These are phyloP conservation scores for Quercus variabilis DNA, from an alignment of 306 rosid genomes.

Conservation along the genomic window DNA sequence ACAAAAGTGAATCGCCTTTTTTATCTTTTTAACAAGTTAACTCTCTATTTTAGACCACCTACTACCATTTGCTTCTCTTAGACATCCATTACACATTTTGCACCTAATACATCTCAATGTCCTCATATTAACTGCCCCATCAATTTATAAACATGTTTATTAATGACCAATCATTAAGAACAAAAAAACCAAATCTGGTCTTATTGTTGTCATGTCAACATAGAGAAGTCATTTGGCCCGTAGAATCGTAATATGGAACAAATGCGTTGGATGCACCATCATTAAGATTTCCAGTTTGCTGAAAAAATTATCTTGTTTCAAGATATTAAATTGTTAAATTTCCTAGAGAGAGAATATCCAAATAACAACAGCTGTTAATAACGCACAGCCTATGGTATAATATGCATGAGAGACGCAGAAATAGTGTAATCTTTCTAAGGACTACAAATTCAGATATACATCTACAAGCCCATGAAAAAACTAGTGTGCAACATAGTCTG, in stretches of 20 bases:
- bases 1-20: too few relatives aligned
- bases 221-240: neutral
- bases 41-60: neutral
- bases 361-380: neutral
- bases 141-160: neutral
- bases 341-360: too few relatives aligned
- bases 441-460: neutral
- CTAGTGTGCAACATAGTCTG: conserved; percentile 16
- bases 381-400: neutral
- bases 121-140: neutral
- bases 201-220: neutral
- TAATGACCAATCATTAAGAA: neutral
- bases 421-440: neutral
- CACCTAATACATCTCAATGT: neutral
- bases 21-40: neutral
- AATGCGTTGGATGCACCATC: neutral
- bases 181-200: neutral
- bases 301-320: neutral
- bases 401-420: conserved; percentile 15
- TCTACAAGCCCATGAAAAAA: conserved; percentile 9
- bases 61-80: neutral
- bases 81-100: neutral
- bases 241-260: neutral
- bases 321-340: neutral
- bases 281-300: neutral